These are phyloP conservation scores for Amanita pseudoporphyria DNA, from an alignment of 768 basidiomycete genomes.

Conservation along the genomic window DNA sequence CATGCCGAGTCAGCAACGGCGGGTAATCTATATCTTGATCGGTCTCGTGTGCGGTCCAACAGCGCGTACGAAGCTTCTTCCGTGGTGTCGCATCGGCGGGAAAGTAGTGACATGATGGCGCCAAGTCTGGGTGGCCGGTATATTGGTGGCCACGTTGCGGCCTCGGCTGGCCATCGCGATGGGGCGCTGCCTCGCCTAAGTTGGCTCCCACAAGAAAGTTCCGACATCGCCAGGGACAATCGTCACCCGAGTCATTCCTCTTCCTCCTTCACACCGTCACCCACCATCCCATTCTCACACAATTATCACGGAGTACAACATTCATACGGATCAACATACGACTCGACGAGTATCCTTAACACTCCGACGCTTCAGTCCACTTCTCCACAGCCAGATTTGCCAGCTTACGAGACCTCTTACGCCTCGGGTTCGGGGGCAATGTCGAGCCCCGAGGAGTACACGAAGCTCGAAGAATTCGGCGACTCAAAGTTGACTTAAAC, in stretches of 20 bases:
- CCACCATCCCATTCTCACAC: slow-evolving; percentile 28
- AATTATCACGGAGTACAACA: slow-evolving; percentile 27
- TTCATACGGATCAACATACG: slow-evolving; percentile 34
- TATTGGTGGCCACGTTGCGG: slow-evolving; percentile 10
- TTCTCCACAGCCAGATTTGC: slow-evolving; percentile 16
- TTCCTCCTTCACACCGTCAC: slow-evolving; percentile 24
- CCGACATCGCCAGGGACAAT: slow-evolving; percentile 23
- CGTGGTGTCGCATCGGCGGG: slow-evolving; percentile 17
- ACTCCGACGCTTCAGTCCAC: slow-evolving; percentile 29
- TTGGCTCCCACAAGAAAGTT: slow-evolving; percentile 27
- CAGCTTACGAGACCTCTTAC: slow-evolving; percentile 24
- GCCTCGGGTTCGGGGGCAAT: slow-evolving; percentile 24
- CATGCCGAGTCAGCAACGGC: slow-evolving; percentile 23
- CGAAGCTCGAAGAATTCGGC: slow-evolving; percentile 31
- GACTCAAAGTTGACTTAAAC: slow-evolving; percentile 22
- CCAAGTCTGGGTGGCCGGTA: slow-evolving; percentile 20
- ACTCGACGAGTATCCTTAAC: slow-evolving; percentile 22
- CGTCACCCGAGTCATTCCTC: slow-evolving; percentile 14
- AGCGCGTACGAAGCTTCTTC: slow-evolving; percentile 26
- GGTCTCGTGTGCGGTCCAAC: slow-evolving; percentile 26
- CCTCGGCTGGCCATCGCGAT: slow-evolving; percentile 18
- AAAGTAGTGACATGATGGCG: slow-evolving; percentile 18
- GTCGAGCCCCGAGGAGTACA: slow-evolving; percentile 34
- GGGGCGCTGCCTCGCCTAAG: slow-evolving; percentile 25
- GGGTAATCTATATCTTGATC: slow-evolving; percentile 21